A percentile compares a stretch with the other conserved stretches of the same genome.
These are phyloP conservation scores for Iberis pinnata DNA, from an alignment of 345 rosid species.

Conservation along the genomic window DNA sequence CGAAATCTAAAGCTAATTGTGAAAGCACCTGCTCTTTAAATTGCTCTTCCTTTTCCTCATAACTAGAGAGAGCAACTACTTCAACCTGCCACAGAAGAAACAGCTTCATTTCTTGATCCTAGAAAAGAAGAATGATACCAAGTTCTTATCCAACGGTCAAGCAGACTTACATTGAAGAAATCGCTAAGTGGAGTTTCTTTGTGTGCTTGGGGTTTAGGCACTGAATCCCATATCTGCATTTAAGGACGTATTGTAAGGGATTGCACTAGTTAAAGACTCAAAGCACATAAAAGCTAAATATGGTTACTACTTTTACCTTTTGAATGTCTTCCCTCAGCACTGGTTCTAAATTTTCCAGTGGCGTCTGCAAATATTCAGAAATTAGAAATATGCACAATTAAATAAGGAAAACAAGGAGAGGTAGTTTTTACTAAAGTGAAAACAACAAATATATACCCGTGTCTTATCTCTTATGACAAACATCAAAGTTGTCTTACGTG, in stretches of 20 bases:
- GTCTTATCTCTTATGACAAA: slow-evolving; percentile 99
- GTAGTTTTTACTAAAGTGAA: neutral
- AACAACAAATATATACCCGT: slow-evolving; percentile 45
- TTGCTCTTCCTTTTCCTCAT: slow-evolving; percentile 92
- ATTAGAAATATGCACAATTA: slow-evolving; percentile 18
- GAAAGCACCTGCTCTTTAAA: slow-evolving; percentile 84
- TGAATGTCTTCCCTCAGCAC: slow-evolving; percentile 94
- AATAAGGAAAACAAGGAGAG: slow-evolving; percentile 6
- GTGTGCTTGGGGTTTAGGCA: slow-evolving; percentile 92
- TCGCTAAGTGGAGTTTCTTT: slow-evolving; percentile 89
- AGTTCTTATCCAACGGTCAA: slow-evolving; percentile 12
- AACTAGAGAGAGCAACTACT: slow-evolving; percentile 97
- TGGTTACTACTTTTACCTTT: slow-evolving; percentile 44
- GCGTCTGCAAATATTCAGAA: slow-evolving; percentile 56
- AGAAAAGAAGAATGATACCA: slow-evolving; percentile 9
- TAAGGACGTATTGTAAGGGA: slow-evolving; percentile 13
- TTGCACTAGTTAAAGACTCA: neutral
- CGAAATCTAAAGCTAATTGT: slow-evolving; percentile 16
- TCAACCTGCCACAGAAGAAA: slow-evolving; percentile 58
- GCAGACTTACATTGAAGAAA: slow-evolving; percentile 74
- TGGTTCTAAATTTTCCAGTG: slow-evolving; percentile 90
- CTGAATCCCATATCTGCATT: slow-evolving; percentile 93
- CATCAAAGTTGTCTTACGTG: slow-evolving; percentile 94
- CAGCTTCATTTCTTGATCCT: slow-evolving; percentile 1
- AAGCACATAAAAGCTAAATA: slow-evolving; percentile 20